phyloP scores from a whole-genome alignment of 2,329 filamentous ascomycete genomes.

The Aspergillus nomiae region DNA sequence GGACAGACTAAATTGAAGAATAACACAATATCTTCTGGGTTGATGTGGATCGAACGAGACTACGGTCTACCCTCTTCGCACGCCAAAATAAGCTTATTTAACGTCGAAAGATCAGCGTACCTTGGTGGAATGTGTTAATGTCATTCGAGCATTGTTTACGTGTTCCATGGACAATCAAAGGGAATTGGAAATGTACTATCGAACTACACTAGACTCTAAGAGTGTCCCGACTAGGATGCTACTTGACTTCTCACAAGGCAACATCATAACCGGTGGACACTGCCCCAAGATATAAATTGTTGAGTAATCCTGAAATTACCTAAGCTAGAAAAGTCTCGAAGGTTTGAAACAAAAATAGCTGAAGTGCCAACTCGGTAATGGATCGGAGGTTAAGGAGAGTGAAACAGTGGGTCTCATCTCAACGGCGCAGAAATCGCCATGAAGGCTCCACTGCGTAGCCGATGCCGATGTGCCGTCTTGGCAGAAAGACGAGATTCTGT shows the following conservation, averaged over 20 bases:
- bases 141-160: neutral
- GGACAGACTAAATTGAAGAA: neutral
- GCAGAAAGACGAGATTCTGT: neutral
- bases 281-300: neutral
- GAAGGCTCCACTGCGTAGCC: neutral
- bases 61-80: neutral
- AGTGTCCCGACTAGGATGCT: neutral
- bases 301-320: neutral
- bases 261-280: fast-evolving
- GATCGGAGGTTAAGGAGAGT: neutral
- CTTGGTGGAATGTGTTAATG: neutral
- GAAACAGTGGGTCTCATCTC: neutral
- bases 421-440: neutral
- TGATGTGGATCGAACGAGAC: neutral
- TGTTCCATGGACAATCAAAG: neutral
- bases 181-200: too few relatives aligned
- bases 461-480: neutral
- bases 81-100: neutral
- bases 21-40: neutral
- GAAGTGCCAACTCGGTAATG: neutral
- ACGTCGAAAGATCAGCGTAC: neutral
- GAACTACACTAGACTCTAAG: too few relatives aligned
- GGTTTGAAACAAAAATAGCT: neutral
- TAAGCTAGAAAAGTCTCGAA: neutral
- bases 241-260: neutral